These are phyloP conservation scores for Fusarium coffeatum DNA, from an alignment of 2,329 filamentous ascomycete species.

Conservation along the genomic window DNA sequence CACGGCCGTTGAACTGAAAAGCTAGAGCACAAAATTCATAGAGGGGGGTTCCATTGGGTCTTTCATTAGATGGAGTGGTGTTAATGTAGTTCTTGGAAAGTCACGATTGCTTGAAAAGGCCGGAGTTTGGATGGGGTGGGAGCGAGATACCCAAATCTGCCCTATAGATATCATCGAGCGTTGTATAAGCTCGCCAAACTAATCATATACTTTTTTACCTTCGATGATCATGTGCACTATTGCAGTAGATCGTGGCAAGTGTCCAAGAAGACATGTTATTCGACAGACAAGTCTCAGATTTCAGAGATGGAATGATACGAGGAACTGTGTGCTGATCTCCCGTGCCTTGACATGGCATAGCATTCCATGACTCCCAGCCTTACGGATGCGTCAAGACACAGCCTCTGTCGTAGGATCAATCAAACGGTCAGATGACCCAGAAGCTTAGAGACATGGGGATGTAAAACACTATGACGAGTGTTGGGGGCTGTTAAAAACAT, in stretches of 20 bases:
- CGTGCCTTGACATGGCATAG: neutral
- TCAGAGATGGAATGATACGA: neutral
- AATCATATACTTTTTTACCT: neutral
- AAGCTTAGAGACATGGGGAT: neutral
- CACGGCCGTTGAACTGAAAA: conserved; percentile 7
- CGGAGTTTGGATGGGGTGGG: neutral
- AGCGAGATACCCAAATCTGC: conserved; percentile 21
- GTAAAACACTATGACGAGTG: neutral
- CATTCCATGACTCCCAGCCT: conserved; percentile 11
- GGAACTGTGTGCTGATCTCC: neutral
- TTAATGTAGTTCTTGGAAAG: conserved; percentile 2
- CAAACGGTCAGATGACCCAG: neutral
- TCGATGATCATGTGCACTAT: neutral
- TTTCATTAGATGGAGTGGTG: neutral
- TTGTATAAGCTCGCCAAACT: neutral
- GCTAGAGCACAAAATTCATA: neutral
- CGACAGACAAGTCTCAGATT: neutral
- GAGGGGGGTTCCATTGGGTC: neutral
- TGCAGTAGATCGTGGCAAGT: neutral
- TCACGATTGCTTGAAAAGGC: neutral
- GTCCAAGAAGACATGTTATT: neutral
- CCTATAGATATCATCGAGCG: neutral
- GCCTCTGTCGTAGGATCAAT: neutral
- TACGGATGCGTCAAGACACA: conserved; percentile 5
- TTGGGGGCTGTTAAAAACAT: neutral